Evolutionary conservation across 192 early-diverging fungal genomes (phyloP), one percentile per base, ranked within the genome.

Genomic region (Dimargaris xerosporica): DNA sequence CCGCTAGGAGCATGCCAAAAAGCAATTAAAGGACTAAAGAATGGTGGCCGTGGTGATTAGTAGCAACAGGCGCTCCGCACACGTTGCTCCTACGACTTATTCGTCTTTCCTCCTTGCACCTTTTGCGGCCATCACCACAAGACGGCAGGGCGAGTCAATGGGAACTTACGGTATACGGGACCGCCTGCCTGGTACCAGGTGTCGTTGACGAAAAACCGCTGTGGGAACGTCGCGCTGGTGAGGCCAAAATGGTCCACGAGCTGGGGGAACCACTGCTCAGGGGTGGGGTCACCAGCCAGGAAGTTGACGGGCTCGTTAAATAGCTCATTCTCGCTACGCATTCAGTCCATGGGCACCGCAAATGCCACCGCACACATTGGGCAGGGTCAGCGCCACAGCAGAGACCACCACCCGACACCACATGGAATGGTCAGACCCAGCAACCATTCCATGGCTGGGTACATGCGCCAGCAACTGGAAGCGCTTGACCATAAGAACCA

Each of bases 181-280:
- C 76, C 76, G n/a, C 67, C 73, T 5, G 65, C 56, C 5, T 48
- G 44, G 51, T 78, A 78, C 25, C 64, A 30, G 26, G 68, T 61
- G 6, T 56, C 56, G 44, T 78, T 78, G 19, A 78, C 70, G 42
- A 64, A 75, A 28, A 70, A 51, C 19, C 63, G 67, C 66, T 78
- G 76, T 59, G 65, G 70, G 48, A 78, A 78, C 45, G 73, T 72
- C 11, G 63, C 61, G 13, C 56, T 54, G 30, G 64, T 66, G 43
- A 60, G 42, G 34, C 64, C 71, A 34, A 62, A 61, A 44, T 78
- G 76, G 55, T 78, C 73, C 25, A 72, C 65, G n/a, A 67, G 66
- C 52, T 78, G 76, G 39, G 68, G 55, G 54, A 78, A 78, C 44
- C 66, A 71, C 48, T 61, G 66, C 4, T 66, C 64, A 9, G 47